Base-by-base conservation (phyloP, 495 filamentous ascomycete genomes). In the Neurospora sp. region DNA sequence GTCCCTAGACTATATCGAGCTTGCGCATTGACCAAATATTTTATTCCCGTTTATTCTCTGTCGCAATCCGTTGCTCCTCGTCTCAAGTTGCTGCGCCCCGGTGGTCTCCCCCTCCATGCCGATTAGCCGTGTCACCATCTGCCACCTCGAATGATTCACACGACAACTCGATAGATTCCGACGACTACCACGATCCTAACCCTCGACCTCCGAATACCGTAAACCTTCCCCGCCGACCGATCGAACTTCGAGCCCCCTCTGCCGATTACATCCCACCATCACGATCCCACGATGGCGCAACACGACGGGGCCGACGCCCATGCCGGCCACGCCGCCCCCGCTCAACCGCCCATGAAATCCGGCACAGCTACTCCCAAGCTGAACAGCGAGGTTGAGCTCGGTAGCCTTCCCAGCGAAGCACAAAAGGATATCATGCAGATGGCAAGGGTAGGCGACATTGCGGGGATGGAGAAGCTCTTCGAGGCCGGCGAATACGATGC, bases 381-480 rank as follows among this genome's bases (percentile, higher is more conserved):
- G 42, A 88, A 88, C 80, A 87, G 85, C 73, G 89, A 88, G 72
- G 84, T 95, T 78, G 93, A 95, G 81, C 84, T 95, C 71, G 89
- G 90, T 71, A 87, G 84, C 73, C 88, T 95, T 80, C 86, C 87
- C 27, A 76, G 82, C 35, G 80, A 85, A 23, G 35, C 81, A 39
- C 92, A 93, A 72, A 88, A 93, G 72, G 96, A 98, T 85, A 91
- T 99, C 71, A 97, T 99, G 94, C 95, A 98, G 83, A 87, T 98
- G 78, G 93, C 96, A 42, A 88, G 95, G 70, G 80, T 96, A 74
- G 96, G 96, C 39, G 95, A 99, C 78, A 88, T 97, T 78, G 84
- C 84, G 6, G 91, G 88, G 40, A 95, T 99, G 87, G 92, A 96
- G 83, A 94, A 90, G 84, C 85, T 99, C 37, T 95, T 97, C 76